phyloP scores from a whole-genome alignment of 192 early-diverging fungal genomes.

The Spizellomyces punctatus region DNA sequence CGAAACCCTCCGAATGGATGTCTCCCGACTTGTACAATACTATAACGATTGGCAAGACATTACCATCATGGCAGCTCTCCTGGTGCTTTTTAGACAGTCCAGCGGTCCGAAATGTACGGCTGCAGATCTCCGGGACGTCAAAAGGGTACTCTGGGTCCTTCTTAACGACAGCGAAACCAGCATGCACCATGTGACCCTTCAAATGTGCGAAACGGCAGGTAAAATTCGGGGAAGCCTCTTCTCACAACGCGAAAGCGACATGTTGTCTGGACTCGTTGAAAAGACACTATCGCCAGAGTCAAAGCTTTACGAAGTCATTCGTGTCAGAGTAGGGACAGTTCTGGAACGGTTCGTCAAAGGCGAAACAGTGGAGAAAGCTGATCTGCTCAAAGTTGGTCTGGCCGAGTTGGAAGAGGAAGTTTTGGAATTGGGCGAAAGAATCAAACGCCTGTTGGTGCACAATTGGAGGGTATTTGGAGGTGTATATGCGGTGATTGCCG shows the following conservation, averaged over 20 bases:
- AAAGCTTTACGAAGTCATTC: slow-evolving; percentile 47
- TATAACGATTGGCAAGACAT: slow-evolving; percentile 62
- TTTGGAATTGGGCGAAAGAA: slow-evolving; percentile 38
- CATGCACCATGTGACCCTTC: slow-evolving; percentile 50
- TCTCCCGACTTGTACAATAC: slow-evolving; percentile 41
- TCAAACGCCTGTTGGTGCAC: slow-evolving; percentile 33
- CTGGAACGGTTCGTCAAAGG: slow-evolving; percentile 7
- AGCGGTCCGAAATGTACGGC: slow-evolving; percentile 31
- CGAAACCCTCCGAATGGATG: slow-evolving; percentile 53
- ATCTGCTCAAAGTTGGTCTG: slow-evolving; percentile 38
- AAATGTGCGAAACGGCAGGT: slow-evolving; percentile 44
- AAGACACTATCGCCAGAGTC: slow-evolving; percentile 43
- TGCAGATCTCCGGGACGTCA: slow-evolving; percentile 22
- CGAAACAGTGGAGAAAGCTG: slow-evolving; percentile 23
- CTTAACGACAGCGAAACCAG: slow-evolving; percentile 57
- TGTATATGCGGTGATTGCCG: slow-evolving; percentile 16
- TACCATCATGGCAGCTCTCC: slow-evolving; percentile 46
- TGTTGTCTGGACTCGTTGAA: slow-evolving; percentile 43
- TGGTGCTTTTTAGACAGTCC: slow-evolving; percentile 49
- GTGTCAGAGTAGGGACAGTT: slow-evolving; percentile 29
- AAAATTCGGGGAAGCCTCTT: slow-evolving; percentile 40
- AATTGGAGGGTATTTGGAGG: slow-evolving; percentile 34
- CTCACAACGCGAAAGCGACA: slow-evolving; percentile 14
- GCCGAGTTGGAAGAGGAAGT: slow-evolving; percentile 44
- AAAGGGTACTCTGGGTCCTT: slow-evolving; percentile 51